These are phyloP conservation scores for Trichosanthes truncata DNA, from an alignment of 306 rosid species.

Conservation along the genomic window DNA sequence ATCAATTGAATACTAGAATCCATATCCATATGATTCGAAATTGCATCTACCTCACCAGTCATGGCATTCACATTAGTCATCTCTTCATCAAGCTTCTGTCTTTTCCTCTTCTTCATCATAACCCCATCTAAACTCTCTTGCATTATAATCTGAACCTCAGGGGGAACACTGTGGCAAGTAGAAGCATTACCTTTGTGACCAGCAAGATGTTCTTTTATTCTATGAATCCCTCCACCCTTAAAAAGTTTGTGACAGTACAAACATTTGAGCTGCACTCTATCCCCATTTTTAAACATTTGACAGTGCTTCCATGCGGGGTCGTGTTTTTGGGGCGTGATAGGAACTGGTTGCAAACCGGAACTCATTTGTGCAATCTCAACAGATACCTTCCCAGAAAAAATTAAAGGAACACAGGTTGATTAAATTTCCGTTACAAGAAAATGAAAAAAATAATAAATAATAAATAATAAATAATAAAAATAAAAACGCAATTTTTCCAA, in stretches of 20 bases:
- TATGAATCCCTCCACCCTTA: slow-evolving; percentile 97
- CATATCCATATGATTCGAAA: slow-evolving; percentile 34
- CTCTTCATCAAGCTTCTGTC: slow-evolving; percentile 77
- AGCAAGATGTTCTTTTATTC: slow-evolving; percentile 94
- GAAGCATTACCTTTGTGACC: slow-evolving; percentile 89
- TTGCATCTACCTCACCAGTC: slow-evolving; percentile 22
- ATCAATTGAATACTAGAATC: slow-evolving; percentile 26
- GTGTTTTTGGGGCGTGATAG: slow-evolving; percentile 74
- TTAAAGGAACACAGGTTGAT: neutral
- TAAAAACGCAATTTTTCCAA: neutral
- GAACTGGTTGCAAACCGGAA: slow-evolving; percentile 49
- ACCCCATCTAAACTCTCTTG: slow-evolving; percentile 75
- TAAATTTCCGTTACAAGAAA: slow-evolving; percentile 4
- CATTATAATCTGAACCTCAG: slow-evolving; percentile 62
- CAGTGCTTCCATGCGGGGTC: slow-evolving; percentile 96
- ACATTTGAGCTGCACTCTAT: slow-evolving; percentile 70
- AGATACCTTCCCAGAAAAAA: neutral
- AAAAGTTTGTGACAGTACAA: slow-evolving; percentile 72
- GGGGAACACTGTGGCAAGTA: slow-evolving; percentile 61
- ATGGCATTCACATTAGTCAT: slow-evolving; percentile 41
- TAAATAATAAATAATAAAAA: no score
- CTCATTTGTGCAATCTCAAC: slow-evolving; percentile 28
- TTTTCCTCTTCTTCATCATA: slow-evolving; percentile 70
- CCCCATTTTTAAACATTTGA: slow-evolving; percentile 84
- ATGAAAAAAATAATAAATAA: no score